Conservation (phyloP, 331 rosid species). For the Pyracantha coccinea region DNA sequence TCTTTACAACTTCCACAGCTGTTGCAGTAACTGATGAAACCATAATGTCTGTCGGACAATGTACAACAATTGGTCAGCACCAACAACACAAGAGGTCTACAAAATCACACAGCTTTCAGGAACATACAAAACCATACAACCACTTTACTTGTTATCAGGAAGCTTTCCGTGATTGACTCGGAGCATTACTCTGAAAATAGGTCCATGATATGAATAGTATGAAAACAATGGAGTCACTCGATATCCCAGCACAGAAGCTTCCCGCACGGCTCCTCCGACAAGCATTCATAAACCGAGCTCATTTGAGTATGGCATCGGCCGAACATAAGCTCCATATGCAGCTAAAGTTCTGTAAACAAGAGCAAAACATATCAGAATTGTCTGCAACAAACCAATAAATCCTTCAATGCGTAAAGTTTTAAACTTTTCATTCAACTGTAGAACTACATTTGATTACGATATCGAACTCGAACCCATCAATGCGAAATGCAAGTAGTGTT, state of each 20-base stretch:
- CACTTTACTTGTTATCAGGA: conserved; percentile 67
- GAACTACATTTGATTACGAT: not conserved
- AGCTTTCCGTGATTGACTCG: conserved; percentile 64
- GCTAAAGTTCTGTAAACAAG: conserved; percentile 63
- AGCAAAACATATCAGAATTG: conserved; percentile 4
- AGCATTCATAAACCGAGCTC: conserved; percentile 90
- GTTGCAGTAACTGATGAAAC: conserved; percentile 64
- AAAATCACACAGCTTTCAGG: not conserved
- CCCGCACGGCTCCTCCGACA: conserved; percentile 81
- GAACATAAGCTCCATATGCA: conserved; percentile 90
- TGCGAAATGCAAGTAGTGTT: not conserved
- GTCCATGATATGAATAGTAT: conserved; percentile 81
- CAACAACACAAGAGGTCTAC: not conserved
- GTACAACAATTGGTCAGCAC: not conserved
- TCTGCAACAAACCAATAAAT: conserved; percentile 1
- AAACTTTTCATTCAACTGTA: not conserved
- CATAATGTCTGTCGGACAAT: conserved; percentile 46
- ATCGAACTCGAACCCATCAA: not conserved
- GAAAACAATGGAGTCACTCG: conserved; percentile 76
- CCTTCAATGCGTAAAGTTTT: not conserved
- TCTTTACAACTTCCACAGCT: conserved; percentile 66
- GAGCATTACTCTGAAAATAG: conserved; percentile 84
- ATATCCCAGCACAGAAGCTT: conserved; percentile 72
- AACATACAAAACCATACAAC: not conserved
- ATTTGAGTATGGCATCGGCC: conserved; percentile 76